Percentiles rank a stretch among this genome's conserved stretches.
Conservation (phyloP, 176 grass and related monocot species). For the Bonia amplexicaulis region DNA sequence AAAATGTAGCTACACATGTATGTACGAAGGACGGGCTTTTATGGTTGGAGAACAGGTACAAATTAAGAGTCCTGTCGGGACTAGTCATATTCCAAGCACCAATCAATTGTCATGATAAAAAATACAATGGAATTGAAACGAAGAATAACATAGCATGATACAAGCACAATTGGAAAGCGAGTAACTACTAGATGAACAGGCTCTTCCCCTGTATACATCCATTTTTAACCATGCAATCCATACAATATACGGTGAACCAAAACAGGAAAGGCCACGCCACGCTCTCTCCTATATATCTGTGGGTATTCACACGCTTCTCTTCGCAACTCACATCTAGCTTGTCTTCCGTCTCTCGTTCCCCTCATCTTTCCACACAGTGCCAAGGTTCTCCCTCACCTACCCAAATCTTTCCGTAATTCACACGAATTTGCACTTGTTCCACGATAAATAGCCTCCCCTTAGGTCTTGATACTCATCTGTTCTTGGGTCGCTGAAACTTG, state of each 20-base stretch:
- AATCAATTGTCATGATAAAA: background rate
- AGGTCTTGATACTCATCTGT: background rate
- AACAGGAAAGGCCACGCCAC: background rate
- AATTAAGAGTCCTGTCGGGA: background rate
- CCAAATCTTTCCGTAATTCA: slow-evolving; percentile 16
- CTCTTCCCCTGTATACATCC: background rate
- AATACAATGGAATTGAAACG: background rate
- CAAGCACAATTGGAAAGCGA: background rate
- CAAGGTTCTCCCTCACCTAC: slow-evolving; percentile 44
- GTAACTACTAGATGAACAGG: background rate
- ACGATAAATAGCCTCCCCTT: background rate
- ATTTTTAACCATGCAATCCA: background rate
- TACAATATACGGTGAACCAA: background rate
- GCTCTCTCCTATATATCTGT: background rate
- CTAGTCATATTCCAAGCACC: too few relatives aligned
- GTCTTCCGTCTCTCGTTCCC: background rate
- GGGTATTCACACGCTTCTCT: background rate
- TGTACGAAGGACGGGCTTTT: background rate
- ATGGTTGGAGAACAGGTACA: background rate
- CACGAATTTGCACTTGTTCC: background rate
- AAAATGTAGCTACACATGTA: background rate
- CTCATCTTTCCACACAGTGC: slow-evolving; percentile 13
- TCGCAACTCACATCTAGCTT: slow-evolving; percentile 10
- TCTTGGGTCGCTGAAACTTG: background rate
- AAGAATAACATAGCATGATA: background rate